Percentiles rank a stretch among this genome's conserved stretches.
These are phyloP conservation scores for Triticum timopheevii DNA, from an alignment of 176 grass and related monocot genomes.

Conservation along the genomic window DNA sequence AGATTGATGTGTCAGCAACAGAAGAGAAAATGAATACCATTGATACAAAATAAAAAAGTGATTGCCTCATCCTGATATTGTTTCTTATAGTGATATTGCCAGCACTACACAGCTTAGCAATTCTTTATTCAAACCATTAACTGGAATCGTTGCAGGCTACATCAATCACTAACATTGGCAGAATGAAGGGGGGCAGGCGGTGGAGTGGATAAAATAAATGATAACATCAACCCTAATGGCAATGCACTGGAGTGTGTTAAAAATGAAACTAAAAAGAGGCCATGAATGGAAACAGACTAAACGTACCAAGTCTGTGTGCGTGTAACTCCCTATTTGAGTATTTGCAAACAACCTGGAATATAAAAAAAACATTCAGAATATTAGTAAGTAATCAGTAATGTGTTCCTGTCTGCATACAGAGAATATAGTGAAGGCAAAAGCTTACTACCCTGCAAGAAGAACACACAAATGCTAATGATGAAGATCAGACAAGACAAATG, in stretches of 20 bases:
- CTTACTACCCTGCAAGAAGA: background rate
- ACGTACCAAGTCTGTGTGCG: constrained; percentile 68
- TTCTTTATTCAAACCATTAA: constrained; percentile 21
- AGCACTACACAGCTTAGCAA: background rate
- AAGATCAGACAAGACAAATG: background rate
- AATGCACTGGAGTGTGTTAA: background rate
- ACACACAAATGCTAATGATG: background rate
- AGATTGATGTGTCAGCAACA: constrained; percentile 30
- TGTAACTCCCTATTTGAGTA: constrained; percentile 54
- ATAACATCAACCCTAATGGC: background rate
- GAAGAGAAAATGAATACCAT: background rate
- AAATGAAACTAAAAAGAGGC: background rate
- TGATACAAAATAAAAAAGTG: background rate
- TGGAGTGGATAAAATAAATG: background rate
- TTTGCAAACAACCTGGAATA: constrained; percentile 65
- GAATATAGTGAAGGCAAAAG: background rate
- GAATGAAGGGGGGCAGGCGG: background rate
- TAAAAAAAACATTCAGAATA: constrained; percentile 24
- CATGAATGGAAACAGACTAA: background rate
- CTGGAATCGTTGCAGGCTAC: background rate
- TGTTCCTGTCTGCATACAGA: constrained; percentile 1
- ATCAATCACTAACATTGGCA: background rate
- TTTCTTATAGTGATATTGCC: background rate
- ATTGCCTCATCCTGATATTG: background rate
- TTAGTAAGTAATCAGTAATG: constrained; percentile 9